These are phyloP conservation scores for Ustilago hordei DNA, from an alignment of 1,284 basidiomycete genomes.

Conservation along the genomic window DNA sequence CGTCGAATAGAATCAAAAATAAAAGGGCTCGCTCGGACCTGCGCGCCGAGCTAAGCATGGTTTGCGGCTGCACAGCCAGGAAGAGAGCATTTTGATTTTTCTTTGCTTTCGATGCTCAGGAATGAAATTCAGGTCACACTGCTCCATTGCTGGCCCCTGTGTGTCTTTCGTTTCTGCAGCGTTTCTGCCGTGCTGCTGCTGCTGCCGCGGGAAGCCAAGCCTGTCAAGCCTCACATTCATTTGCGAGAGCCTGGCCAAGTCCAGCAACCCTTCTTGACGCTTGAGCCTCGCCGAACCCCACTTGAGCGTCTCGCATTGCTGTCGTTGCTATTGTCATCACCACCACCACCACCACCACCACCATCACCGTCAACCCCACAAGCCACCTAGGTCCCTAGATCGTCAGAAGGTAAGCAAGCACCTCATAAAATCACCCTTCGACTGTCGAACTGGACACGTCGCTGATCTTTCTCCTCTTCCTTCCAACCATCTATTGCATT, in stretches of 20 bases:
- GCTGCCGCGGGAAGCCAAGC: not conserved
- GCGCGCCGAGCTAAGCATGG: not conserved
- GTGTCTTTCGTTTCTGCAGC: not conserved
- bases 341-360: not conserved
- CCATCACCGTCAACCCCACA: not conserved
- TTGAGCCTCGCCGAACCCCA: not conserved
- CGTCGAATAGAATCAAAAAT: not conserved
- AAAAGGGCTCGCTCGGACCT: not conserved
- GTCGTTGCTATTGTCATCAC: not conserved
- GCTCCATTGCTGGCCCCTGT: constrained; percentile 1
- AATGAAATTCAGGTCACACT: constrained; percentile 8
- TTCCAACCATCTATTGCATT: not conserved
- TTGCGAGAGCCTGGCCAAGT: not conserved
- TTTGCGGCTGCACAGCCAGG: constrained; percentile 2
- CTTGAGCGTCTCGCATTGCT: not conserved
- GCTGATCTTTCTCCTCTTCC: not conserved
- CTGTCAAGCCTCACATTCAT: constrained; percentile 2
- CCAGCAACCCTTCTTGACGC: not conserved
- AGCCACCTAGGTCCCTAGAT: constrained; percentile 1
- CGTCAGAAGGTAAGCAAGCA: not conserved
- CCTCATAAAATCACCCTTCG: not conserved
- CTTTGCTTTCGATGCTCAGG: constrained; percentile 8
- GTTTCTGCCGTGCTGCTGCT: not conserved
- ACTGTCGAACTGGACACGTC: not conserved
- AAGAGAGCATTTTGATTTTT: no score